Percentiles rank a stretch among this genome's conserved stretches.
Evolutionary conservation across 2,329 filamentous ascomycete species (phyloP).

Genomic region (Hypoxylon sp.): DNA sequence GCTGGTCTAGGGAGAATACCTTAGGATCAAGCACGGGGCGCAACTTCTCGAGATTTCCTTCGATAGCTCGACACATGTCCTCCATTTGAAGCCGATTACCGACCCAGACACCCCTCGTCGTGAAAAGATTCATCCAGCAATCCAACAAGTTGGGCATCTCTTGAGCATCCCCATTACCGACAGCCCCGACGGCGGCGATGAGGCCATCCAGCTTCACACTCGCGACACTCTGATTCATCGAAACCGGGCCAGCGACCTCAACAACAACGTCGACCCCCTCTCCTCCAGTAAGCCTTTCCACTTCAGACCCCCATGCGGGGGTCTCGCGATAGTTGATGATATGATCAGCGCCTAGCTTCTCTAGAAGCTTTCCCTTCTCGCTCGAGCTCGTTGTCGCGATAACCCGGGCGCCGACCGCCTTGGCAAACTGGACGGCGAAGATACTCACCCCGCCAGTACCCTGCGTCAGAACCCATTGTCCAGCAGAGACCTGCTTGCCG

Average conservation of each 20-base stretch:
- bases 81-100: slow-evolving; percentile 62
- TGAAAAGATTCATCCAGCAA: slow-evolving; percentile 55
- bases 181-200: slow-evolving; percentile 55
- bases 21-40: slow-evolving; percentile 60
- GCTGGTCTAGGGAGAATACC: slow-evolving; percentile 59
- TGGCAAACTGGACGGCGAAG: slow-evolving; percentile 30
- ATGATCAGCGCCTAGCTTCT: slow-evolving; percentile 56
- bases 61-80: slow-evolving; percentile 63
- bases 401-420: slow-evolving; percentile 28
- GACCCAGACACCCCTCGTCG: slow-evolving; percentile 59
- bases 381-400: slow-evolving; percentile 57
- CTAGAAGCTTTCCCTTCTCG: slow-evolving; percentile 53
- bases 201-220: slow-evolving; percentile 57
- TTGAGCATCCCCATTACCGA: slow-evolving; percentile 48
- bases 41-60: slow-evolving; percentile 57
- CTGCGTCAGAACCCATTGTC: slow-evolving; percentile 53
- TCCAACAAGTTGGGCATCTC: slow-evolving; percentile 39
- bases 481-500: slow-evolving; percentile 41
- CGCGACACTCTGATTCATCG: slow-evolving; percentile 55
- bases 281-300: slow-evolving; percentile 52
- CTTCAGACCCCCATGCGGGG: slow-evolving; percentile 55
- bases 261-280: slow-evolving; percentile 58
- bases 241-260: slow-evolving; percentile 56
- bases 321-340: slow-evolving; percentile 59
- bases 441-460: slow-evolving; percentile 59